These are phyloP conservation scores for Penicillium subrubescens DNA, from an alignment of 495 filamentous ascomycete species.

Conservation along the genomic window DNA sequence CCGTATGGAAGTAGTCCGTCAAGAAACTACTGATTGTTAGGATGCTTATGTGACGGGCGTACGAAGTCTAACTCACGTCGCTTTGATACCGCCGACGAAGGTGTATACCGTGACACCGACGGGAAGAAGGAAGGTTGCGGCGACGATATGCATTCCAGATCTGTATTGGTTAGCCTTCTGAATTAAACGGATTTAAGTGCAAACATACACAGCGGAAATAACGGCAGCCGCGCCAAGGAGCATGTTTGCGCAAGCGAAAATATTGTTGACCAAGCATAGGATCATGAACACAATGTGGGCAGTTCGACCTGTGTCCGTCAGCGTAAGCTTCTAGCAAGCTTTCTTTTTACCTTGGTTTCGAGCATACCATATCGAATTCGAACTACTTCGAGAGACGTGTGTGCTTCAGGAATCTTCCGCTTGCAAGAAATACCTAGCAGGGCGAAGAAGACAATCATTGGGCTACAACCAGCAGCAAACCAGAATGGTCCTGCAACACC, in stretches of 20 bases:
- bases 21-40: constrained; percentile 39
- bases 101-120: constrained; percentile 49
- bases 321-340: no score
- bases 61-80: constrained; percentile 33
- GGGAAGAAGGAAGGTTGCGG: constrained; percentile 45
- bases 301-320: constrained; percentile 19
- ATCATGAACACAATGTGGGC: constrained; percentile 49
- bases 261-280: constrained; percentile 45
- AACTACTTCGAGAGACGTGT: constrained; percentile 48
- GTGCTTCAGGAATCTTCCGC: constrained; percentile 46
- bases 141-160: constrained; percentile 50
- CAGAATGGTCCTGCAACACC: constrained; percentile 43
- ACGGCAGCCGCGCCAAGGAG: constrained; percentile 44
- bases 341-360: neutral
- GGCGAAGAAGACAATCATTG: constrained; percentile 51
- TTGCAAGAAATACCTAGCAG: constrained; percentile 50
- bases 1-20: constrained; percentile 46
- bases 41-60: neutral
- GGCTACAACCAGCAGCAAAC: constrained; percentile 47
- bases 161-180: constrained; percentile 12
- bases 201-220: constrained; percentile 39
- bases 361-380: constrained; percentile 31
- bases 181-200: neutral
- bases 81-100: constrained; percentile 50
- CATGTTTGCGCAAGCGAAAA: constrained; percentile 49